Evolutionary conservation across 306 rosid genomes (phyloP), one percentile per base, ranked within the genome.

Genomic region (Carpinus fangiana): DNA sequence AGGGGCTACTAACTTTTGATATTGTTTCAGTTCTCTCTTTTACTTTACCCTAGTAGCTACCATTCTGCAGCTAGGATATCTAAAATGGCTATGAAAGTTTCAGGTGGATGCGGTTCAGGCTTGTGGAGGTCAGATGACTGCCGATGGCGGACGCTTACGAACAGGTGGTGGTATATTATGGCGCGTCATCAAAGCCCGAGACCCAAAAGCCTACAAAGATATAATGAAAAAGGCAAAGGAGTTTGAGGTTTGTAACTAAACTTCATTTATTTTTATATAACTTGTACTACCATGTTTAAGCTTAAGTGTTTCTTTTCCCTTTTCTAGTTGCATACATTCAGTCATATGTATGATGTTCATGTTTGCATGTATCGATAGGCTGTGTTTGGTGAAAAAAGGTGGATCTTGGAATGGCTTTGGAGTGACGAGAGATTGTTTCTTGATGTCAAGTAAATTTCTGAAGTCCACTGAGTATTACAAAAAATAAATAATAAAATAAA

Each of bases 131-230:
- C 97, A 92, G 91, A 83, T 70, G 93, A 90, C 94, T 73, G 84
- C 84, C 46, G 94, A 92, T 85, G 96, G 96, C 20, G 85, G 79
- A 70, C 97, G 98, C 21, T 78, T 50, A 38, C 84, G 95, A 70
- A 88, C 86, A 1, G 98, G 98, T 38, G 98, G 98, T 77, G 98
- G 98, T 67, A 70, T 95, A 70, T 83, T 95, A 82, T 95, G 98
- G 98, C 82, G 64, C 78, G 18, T 67, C 72, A 78, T 45, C n/a
- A 95, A 92, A 90, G 72, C 79, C 73, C 92, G 93, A 71, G 98
- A 92, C 61, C 98, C 96, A 76, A 88, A 89, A 26, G 97, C 91
- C 61, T 90, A 78, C 79, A 91, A 86, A 89, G 98, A 90, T 91
- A 95, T 95, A 51, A 91, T 95, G 98, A 87, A 82, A 73, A 91